Base-by-base conservation (phyloP, 768 basidiomycete genomes). In the Peribolospora baueri region DNA sequence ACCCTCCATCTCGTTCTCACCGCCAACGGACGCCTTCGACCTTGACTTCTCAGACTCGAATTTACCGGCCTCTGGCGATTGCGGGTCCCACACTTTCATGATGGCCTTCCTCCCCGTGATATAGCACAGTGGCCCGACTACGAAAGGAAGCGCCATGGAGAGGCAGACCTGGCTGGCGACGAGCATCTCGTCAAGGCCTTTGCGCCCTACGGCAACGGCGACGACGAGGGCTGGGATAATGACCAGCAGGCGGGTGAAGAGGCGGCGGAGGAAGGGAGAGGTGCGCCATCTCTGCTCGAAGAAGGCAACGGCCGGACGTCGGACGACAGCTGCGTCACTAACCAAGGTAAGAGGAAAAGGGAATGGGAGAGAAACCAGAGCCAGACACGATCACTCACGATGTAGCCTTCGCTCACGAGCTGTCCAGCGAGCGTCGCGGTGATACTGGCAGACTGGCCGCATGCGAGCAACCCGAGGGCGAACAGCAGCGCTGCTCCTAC, bases 391-490 rank as follows among this genome's bases (percentile, higher is more conserved):
- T 93, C 87, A 0, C 79, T 79, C 45, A 95, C 80, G 25, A 84
- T 80, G 67, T 93, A 88, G 0, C 87, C 63, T 36, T 25, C 25
- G 25, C 25, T 25, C 25, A 57, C 57, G 10, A 54, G 41, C 6
- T 11, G 51, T 45, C 49, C 87, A 0, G 84, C 81, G 9, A 91
- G 74, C 0, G 86, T 93, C 7, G 84, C 87, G 3, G 91, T 81
- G 51, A 93, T 75, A 6, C 81, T 82, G 0, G 90, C 83, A 59
- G 83, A 83, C 72, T 93, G 87, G 3, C 90, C 88, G 2, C 85
- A 72, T 42, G 80, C 77, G 9, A 95, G 74, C 10, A 95, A 70
- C 3, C 84, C 84, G 46, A 95, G 64, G 2, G 90, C 88, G 61
- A 93, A 95, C 46, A 93, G 68, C n/a, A 78, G 76, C 0, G 82